These are phyloP conservation scores for Fusarium sp. DNA, from an alignment of 2,329 filamentous ascomycete species.

Conservation along the genomic window DNA sequence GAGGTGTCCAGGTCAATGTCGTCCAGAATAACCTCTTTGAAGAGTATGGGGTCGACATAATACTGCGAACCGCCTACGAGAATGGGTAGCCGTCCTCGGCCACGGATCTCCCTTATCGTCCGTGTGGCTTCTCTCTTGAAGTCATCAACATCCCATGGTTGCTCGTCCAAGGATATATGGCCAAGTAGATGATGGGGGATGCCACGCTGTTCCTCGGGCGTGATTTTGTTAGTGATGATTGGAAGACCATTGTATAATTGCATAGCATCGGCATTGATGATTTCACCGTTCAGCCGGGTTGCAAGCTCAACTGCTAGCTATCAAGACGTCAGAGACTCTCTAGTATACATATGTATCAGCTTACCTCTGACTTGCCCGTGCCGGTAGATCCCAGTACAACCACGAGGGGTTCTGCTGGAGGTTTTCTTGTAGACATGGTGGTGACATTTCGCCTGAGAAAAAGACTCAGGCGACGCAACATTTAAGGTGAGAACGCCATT, in stretches of 20 bases:
- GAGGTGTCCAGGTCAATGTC: conserved; percentile 53
- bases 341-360: conserved; percentile 26
- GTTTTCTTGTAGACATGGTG: conserved; percentile 53
- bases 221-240: conserved; percentile 95
- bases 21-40: conserved; percentile 69
- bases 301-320: conserved; percentile 93
- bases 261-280: conserved; percentile 98
- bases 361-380: conserved; percentile 91
- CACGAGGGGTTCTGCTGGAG: conserved; percentile 71
- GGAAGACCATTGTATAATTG: conserved; percentile 93
- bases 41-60: conserved; percentile 89
- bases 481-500: conserved; percentile 36
- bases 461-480: conserved; percentile 44
- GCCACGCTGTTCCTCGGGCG: conserved; percentile 76
- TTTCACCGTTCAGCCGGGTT: conserved; percentile 83
- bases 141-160: conserved; percentile 83
- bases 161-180: conserved; percentile 77
- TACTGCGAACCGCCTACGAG: conserved; percentile 96
- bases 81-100: conserved; percentile 83
- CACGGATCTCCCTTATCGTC: conserved; percentile 80
- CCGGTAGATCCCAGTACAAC: conserved; percentile 90
- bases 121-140: conserved; percentile 77
- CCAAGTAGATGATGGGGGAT: conserved; percentile 90
- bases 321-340: conserved; percentile 9
- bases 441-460: conserved; percentile 50